Conservation (phyloP, 495 filamentous ascomycete species). For the Corynascus novoguineensis region DNA sequence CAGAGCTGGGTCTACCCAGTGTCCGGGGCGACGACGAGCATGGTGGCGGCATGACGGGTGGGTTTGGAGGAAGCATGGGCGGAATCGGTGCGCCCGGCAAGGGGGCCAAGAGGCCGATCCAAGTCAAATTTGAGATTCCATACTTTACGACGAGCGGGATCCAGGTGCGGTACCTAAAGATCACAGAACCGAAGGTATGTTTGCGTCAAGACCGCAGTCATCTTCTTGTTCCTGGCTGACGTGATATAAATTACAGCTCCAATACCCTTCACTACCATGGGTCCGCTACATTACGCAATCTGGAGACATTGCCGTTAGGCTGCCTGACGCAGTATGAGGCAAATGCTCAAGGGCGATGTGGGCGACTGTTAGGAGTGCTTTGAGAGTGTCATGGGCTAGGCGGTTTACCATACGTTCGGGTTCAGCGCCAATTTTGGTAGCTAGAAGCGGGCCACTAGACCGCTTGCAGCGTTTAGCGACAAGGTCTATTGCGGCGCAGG, state of each 20-base stretch:
- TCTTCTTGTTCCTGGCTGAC: constrained; percentile 17
- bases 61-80: constrained; percentile 94
- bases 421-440: too few relatives aligned
- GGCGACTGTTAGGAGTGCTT: background rate
- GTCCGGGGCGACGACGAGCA: constrained; percentile 96
- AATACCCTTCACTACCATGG: constrained; percentile 98
- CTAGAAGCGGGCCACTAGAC: too few relatives aligned
- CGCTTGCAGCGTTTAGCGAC: too few relatives aligned
- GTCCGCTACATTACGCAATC: constrained; percentile 98
- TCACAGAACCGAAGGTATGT: constrained; percentile 96
- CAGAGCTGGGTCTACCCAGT: constrained; percentile 90
- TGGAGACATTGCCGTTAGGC: constrained; percentile 86
- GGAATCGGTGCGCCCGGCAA: constrained; percentile 64
- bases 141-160: constrained; percentile 99
- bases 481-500: too few relatives aligned
- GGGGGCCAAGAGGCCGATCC: constrained; percentile 86
- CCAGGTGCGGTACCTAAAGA: constrained; percentile 97
- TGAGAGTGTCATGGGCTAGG: too few relatives aligned
- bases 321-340: constrained; percentile 75
- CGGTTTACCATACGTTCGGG: too few relatives aligned
- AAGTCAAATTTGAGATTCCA: constrained; percentile 99
- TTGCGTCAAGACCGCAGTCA: background rate
- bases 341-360: background rate
- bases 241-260: constrained; percentile 52
- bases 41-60: constrained; percentile 93